Conservation (phyloP, 2,329 filamentous ascomycete genomes). For the Sporothrix pallida region DNA sequence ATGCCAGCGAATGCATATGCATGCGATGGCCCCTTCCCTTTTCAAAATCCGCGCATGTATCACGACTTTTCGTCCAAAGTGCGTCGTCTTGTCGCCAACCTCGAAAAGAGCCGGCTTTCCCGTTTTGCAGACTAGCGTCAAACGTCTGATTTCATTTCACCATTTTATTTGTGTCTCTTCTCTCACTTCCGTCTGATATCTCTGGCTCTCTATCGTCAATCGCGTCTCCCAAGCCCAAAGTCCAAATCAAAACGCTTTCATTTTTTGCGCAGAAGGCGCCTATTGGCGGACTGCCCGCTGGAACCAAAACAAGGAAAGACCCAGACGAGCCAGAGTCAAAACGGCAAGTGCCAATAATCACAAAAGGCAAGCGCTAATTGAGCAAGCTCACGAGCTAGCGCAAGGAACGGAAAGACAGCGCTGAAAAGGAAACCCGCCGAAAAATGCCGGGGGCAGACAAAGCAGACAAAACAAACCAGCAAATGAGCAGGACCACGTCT, state of each 20-base stretch:
- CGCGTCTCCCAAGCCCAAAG: not conserved
- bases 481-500: not conserved
- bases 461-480: no score
- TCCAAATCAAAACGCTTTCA: conserved; percentile 7
- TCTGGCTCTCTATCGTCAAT: not conserved
- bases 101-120: conserved; percentile 29
- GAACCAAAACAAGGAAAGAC: conserved; percentile 18
- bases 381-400: conserved; percentile 3
- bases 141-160: conserved; percentile 27
- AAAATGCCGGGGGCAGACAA: not conserved
- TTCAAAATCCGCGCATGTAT: conserved; percentile 10
- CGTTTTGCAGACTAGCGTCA: conserved; percentile 31
- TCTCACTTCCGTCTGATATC: not conserved
- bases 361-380: conserved; percentile 10
- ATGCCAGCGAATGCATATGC: not conserved
- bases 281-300: conserved; percentile 12
- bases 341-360: conserved; percentile 19
- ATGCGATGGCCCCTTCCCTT: not conserved
- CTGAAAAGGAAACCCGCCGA: conserved; percentile 22
- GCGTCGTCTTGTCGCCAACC: not conserved
- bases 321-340: not conserved
- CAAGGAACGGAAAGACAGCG: conserved; percentile 25
- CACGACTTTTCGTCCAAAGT: not conserved
- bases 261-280: conserved; percentile 4
- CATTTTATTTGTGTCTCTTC: not conserved